Evolutionary conservation across 768 basidiomycete species (phyloP), one percentile per base, ranked within the genome.

Genomic region (Hericium erinaceus): DNA sequence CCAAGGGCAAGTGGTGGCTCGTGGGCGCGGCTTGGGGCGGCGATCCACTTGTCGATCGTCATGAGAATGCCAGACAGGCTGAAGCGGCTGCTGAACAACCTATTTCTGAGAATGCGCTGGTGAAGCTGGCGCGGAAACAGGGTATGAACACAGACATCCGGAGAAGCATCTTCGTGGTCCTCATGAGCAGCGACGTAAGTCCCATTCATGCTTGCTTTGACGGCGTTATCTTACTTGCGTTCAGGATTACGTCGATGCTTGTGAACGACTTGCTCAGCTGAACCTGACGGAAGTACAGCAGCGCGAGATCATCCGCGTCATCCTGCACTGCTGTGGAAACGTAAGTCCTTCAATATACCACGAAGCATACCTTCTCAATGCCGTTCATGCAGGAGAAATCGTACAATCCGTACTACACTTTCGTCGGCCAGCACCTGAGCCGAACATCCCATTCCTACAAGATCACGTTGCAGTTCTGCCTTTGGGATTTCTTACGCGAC

Each of bases 71-170:
- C 44, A 64, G 68, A 20, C 68, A 68, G 38, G 51, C 60, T 2
- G 59, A 66, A 4, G 51, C 64, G 48, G 56, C 64, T 54, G 65
- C 70, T 48, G 66, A 69, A 44, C 64, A 61, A 16, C 64, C 61
- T 9, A 68, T 68, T 48, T 72, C 66, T 28, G 66, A 72, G 50
- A 75, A 72, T 48, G 68, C 74, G 4, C 74, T 98, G 37, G 61
- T 87, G 40, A 87, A 85, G 64, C 77, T 98, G n/a, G 95, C 97
- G 4, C 79, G 83, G 63, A 87, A 85, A 67, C 97, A 99, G 68
- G 97, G 97, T 20, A 98, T 99, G 95, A 99, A 99, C 67, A 98
- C 95, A 2, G 97, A 98, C 64, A 86, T 98, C 40, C 80, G 95
- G 39, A 77, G 92, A 60, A 86, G 88, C 56, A 85, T 98, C 54